phyloP scores from a whole-genome alignment of 106 monocot species.

The Dendrobium nobile region DNA sequence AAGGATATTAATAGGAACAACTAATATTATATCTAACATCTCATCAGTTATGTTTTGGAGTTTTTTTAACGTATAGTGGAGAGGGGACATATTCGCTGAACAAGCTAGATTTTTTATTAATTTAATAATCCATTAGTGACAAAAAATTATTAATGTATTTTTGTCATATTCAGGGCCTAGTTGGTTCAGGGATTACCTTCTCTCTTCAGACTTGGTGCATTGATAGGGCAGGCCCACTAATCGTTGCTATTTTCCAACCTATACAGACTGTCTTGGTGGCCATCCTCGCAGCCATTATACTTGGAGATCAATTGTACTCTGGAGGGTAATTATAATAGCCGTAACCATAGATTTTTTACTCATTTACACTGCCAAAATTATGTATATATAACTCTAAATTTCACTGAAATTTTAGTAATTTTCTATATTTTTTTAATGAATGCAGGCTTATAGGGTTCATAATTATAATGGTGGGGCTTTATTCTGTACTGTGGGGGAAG shows the following conservation, averaged over 20 bases:
- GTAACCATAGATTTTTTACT: not conserved
- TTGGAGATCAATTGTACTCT: conserved; percentile 70
- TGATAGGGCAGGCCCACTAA: conserved; percentile 79
- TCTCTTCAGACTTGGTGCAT: conserved; percentile 95
- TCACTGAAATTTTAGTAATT: not conserved
- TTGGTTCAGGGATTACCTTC: conserved; percentile 77
- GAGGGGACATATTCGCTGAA: no score
- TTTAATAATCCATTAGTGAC: no score
- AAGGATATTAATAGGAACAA: no score
- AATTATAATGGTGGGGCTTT: conserved; percentile 69
- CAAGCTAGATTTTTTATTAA: no score
- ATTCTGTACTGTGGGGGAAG: conserved; percentile 87
- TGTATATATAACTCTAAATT: no score
- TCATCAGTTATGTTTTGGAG: no score
- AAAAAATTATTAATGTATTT: no score
- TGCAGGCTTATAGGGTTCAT: conserved; percentile 71
- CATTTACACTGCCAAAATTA: not conserved
- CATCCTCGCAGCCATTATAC: conserved; percentile 61
- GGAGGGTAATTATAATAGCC: conserved; percentile 50
- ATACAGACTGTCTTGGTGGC: conserved; percentile 79
- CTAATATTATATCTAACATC: no score
- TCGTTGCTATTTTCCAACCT: conserved; percentile 74
- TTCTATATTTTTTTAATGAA: not conserved
- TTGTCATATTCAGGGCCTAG: conserved; percentile 48
- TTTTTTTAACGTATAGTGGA: no score